These are phyloP conservation scores for Farysia itapuensis DNA, from an alignment of 1,284 basidiomycete species.

Conservation along the genomic window DNA sequence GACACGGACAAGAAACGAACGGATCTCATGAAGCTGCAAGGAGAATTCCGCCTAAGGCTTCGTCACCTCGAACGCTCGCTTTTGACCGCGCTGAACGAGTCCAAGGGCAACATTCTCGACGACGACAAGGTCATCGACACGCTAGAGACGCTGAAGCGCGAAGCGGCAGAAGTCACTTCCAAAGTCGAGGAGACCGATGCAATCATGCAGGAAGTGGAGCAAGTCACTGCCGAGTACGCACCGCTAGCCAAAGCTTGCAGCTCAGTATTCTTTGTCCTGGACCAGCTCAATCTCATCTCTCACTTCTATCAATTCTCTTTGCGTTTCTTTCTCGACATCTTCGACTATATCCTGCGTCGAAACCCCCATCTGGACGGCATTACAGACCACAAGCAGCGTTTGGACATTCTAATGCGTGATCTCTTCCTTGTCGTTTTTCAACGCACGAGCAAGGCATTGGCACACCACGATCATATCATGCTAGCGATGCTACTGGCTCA, in stretches of 20 bases:
- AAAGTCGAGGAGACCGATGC: slow-evolving; percentile 98
- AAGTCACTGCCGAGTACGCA: slow-evolving; percentile 90
- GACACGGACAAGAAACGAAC: slow-evolving; percentile 95
- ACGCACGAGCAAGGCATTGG: slow-evolving; percentile 84
- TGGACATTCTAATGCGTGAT: slow-evolving; percentile 82
- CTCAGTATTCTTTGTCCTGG: slow-evolving; percentile 93
- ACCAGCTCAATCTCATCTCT: slow-evolving; percentile 88
- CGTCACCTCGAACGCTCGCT: slow-evolving; percentile 90
- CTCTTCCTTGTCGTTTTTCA: slow-evolving; percentile 88
- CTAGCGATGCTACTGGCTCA: slow-evolving; percentile 87
- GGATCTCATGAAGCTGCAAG: slow-evolving; percentile 98
- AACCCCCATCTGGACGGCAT: slow-evolving; percentile 84
- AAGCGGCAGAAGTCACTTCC: slow-evolving; percentile 91
- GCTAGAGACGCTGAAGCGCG: slow-evolving; percentile 91
- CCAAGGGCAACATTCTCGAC: slow-evolving; percentile 93
- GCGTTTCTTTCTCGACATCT: slow-evolving; percentile 96
- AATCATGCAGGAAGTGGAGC: slow-evolving; percentile 93
- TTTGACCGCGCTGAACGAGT: slow-evolving; percentile 93
- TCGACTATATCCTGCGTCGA: slow-evolving; percentile 87
- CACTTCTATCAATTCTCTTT: slow-evolving; percentile 99
- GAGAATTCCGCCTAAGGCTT: slow-evolving; percentile 91
- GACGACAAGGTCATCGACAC: slow-evolving; percentile 99
- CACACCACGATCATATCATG: slow-evolving; percentile 89
- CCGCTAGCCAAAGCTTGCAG: slow-evolving; percentile 95
- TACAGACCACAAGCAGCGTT: slow-evolving; percentile 73